Evolutionary conservation across 768 basidiomycete genomes (phyloP), one percentile per base, ranked within the genome.

Genomic region (Suillus weaverae): DNA sequence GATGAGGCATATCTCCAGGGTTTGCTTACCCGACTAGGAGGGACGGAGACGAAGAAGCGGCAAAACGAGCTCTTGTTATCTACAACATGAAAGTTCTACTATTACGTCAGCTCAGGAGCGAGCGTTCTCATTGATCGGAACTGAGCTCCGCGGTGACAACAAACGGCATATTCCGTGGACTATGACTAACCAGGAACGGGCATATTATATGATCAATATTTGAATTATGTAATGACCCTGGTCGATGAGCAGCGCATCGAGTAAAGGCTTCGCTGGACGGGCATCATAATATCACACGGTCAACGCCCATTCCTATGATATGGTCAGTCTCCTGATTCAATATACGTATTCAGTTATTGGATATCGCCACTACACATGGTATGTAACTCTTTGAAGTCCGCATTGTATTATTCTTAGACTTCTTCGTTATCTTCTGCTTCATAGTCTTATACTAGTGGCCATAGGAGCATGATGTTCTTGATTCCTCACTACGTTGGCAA

Each of bases 381-480:
- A 26, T 26, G 26, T 16, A 3, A 50, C 18, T 50, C 14, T 51
- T 16, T 8, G 26, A 51, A 51, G 26, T 51, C 30, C 26, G 11
- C 46, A 48, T 22, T 26, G 46, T 14, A 6, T 26, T 50, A 14
- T 50, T 50, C 50, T 51, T 16, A 16, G 48, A 50, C 14, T 51
- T 43, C 41, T 61, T 54, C 22, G 54, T 26, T 32, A 54, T 54
- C 8, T n/a, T 62, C 60, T 61, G 50, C 13, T 48, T 44, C 43
- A 20, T 8, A 43, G 9, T 44, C 20, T n/a, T 18, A 48, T 32
- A 41, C 68, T 3, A 57, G 63, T 44, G 67, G 68, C 61, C 63
- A 66, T 46, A 73, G 70, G n/a, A 76, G 60, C 55, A 72, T 66
- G 53, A 74, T 65, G 55, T 70, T 71, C 10, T 72, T 70, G 22